Evolutionary conservation across 2,329 filamentous ascomycete species (phyloP), one percentile per base, ranked within the genome.

Genomic region (Apiospora phragmitis): DNA sequence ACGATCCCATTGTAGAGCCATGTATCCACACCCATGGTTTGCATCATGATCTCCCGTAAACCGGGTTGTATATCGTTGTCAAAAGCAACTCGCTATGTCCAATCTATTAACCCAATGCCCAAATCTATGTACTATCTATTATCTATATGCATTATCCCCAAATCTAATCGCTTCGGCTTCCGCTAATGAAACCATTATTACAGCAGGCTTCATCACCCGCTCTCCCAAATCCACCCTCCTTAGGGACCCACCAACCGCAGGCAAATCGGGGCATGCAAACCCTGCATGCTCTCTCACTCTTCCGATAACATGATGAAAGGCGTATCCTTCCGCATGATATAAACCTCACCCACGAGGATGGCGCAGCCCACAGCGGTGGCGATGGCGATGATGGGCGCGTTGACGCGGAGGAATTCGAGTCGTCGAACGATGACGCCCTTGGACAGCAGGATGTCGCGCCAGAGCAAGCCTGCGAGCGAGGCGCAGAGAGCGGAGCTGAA

Each of bases 401-500:
- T 94, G 6, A 91, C 87, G 0, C 89, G 83, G 0, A 90, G 90
- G 79, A 94, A 94, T 29, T 93, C 91, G 4, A 89, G 81, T 0
- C 86, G 84, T 1, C 85, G 80, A 0, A 94, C 90, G 43, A 83
- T 84, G 70, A 94, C 94, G 73, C 92, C 87, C 77, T 94, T 94
- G 41, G 91, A 83, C 0, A 79, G 80, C 1, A 94, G 83, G 24
- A 94, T 94, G 72, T 93, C 91, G 4, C 90, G 85, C 92, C 92
- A 94, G 0, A 94, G 81, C 14, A 94, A 83, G 1, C 92, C 92
- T 1, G 92, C 92, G 1, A 94, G 80, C 0, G 91, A 93, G 0
- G 91, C 92, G 73, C 90, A 92, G 74, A 94, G 92, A 0, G 91
- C 90, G 0, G 89, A 88, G 77, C 91, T 93, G 77, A 93, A 94